phyloP scores from a whole-genome alignment of 805 yeast genomes.

The Candida tibetensis region DNA sequence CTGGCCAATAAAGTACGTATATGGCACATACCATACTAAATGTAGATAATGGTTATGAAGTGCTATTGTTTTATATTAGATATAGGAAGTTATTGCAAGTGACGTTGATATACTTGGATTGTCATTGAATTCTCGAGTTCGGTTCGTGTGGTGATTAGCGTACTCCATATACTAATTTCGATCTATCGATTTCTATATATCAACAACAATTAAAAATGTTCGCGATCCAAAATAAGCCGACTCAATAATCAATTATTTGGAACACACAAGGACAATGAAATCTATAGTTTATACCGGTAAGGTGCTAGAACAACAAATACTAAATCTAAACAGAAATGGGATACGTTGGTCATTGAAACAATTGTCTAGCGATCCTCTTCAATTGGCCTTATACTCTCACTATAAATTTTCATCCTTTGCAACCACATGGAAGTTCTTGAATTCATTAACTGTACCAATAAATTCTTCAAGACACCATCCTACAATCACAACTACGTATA shows the following conservation, averaged over 20 bases:
- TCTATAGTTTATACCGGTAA: slow-evolving; percentile 5
- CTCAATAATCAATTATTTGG: too few species aligned
- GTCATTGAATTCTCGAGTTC: too few species aligned
- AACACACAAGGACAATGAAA: too few species aligned
- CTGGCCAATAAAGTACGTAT: slow-evolving; percentile 36
- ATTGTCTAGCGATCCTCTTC: neutral
- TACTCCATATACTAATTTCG: too few species aligned
- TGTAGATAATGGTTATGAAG: too few species aligned
- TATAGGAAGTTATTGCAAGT: too few species aligned
- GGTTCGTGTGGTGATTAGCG: too few species aligned
- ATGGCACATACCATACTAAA: slow-evolving; percentile 40
- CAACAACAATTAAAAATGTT: too few species aligned
- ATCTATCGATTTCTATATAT: too few species aligned
- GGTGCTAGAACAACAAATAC: slow-evolving; percentile 10
- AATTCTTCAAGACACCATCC: slow-evolving; percentile 71
- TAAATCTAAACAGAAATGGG: slow-evolving; percentile 5
- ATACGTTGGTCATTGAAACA: slow-evolving; percentile 1
- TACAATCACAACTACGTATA: slow-evolving; percentile 61
- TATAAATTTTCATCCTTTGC: slow-evolving; percentile 51
- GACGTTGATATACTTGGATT: too few species aligned
- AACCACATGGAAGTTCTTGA: slow-evolving; percentile 66
- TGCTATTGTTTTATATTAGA: too few species aligned
- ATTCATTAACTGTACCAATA: slow-evolving; percentile 53
- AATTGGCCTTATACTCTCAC: slow-evolving; percentile 26
- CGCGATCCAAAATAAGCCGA: too few species aligned